Conservation (phyloP, 2,329 filamentous ascomycete genomes). For the Zarea fungicola region DNA sequence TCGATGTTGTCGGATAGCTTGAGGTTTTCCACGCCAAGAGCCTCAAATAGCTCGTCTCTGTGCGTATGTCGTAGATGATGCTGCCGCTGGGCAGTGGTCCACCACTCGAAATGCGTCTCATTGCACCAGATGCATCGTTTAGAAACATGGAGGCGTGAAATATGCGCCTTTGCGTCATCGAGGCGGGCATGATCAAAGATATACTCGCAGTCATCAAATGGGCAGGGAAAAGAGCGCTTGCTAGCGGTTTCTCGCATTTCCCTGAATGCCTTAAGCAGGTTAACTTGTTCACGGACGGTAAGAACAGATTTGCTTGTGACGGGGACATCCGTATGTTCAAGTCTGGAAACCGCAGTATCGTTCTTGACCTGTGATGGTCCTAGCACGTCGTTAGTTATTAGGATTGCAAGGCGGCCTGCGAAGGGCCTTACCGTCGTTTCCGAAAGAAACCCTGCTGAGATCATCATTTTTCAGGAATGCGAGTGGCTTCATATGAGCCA, state of each 20-base stretch:
- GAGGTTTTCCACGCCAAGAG: conserved; percentile 10
- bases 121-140: conserved; percentile 33
- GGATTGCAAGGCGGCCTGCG: too few species aligned
- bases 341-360: too few species aligned
- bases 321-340: conserved; percentile 24
- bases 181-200: conserved; percentile 26
- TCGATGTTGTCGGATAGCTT: neutral
- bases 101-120: conserved; percentile 25
- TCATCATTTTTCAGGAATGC: neutral
- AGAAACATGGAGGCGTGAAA: conserved; percentile 28
- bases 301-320: conserved; percentile 32
- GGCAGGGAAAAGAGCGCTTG: conserved; percentile 32
- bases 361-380: too few species aligned
- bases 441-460: neutral
- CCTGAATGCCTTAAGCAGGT: conserved; percentile 24
- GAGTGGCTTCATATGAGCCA: neutral
- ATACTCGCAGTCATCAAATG: conserved; percentile 32
- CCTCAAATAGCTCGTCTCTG: conserved; percentile 16
- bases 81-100: conserved; percentile 20
- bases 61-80: conserved; percentile 29
- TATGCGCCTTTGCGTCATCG: conserved; percentile 29
- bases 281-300: conserved; percentile 35
- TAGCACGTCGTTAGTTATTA: too few species aligned
- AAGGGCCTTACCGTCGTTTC: neutral
- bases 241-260: conserved; percentile 1